Percentiles rank a stretch among this genome's conserved stretches.
phyloP scores from a whole-genome alignment of 768 basidiomycete genomes.

The Macrolepiota albuminosa region DNA sequence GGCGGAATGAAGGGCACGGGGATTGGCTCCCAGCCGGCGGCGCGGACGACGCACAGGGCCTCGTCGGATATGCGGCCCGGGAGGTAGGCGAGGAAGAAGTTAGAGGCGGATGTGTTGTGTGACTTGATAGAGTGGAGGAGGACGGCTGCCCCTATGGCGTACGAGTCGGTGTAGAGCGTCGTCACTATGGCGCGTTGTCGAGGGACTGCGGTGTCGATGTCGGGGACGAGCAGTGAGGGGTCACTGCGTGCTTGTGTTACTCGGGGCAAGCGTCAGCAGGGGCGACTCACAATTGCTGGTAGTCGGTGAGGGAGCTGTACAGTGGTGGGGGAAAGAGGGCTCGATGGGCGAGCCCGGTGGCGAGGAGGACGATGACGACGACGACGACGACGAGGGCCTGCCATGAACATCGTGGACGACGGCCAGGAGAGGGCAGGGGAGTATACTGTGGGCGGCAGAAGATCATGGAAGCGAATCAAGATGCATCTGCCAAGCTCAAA shows the following conservation, averaged over 20 bases:
- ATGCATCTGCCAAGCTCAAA: not conserved
- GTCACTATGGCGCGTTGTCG: conserved; percentile 20
- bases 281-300: conserved; percentile 20
- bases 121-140: conserved; percentile 21
- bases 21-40: conserved; percentile 34
- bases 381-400: not conserved
- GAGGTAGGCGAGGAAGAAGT: conserved; percentile 23
- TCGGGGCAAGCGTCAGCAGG: no score
- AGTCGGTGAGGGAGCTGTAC: conserved; percentile 20
- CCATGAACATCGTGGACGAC: conserved; percentile 1
- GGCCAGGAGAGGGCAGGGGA: not conserved
- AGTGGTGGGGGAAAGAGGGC: not conserved
- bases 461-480: not conserved
- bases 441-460: conserved; percentile 1
- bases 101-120: conserved; percentile 20
- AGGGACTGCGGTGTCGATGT: not conserved
- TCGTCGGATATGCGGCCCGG: conserved; percentile 29
- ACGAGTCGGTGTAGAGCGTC: conserved; percentile 25
- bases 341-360: conserved; percentile 1
- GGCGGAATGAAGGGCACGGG: conserved; percentile 32
- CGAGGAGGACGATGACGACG: not conserved
- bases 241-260: conserved; percentile 6
- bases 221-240: conserved; percentile 12
- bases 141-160: conserved; percentile 23
- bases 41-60: conserved; percentile 33